These are phyloP conservation scores for Cardamine chenopodiifolia DNA, from an alignment of 345 rosid genomes.

Conservation along the genomic window DNA sequence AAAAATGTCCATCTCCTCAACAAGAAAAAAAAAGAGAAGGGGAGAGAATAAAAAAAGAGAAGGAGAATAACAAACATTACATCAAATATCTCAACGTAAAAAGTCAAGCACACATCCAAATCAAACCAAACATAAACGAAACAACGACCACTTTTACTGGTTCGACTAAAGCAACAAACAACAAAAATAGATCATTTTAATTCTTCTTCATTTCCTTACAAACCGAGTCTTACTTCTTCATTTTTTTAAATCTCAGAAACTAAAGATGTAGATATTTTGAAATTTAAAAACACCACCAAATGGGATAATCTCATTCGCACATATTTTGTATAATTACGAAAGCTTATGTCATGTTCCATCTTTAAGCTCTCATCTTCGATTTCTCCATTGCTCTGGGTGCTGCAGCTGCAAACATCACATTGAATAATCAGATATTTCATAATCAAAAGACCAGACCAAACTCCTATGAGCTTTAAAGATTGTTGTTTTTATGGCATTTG, in stretches of 20 bases:
- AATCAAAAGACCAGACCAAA: constrained; percentile 2
- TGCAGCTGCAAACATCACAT: constrained; percentile 38
- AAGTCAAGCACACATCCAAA: constrained; percentile 21
- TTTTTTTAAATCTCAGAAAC: constrained; percentile 22
- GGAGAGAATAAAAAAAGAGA: not conserved
- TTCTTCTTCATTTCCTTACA: constrained; percentile 40
- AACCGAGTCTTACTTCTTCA: constrained; percentile 8
- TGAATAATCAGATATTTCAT: not conserved
- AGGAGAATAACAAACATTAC: constrained; percentile 11
- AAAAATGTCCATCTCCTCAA: not conserved
- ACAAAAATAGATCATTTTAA: constrained; percentile 28
- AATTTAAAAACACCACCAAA: constrained; percentile 35
- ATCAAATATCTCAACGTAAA: not conserved
- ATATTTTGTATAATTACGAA: constrained; percentile 42
- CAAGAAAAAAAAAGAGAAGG: not conserved
- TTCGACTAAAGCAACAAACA: constrained; percentile 27
- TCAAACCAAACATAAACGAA: constrained; percentile 19
- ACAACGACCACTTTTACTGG: constrained; percentile 33
- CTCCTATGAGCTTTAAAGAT: not conserved
- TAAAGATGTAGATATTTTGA: constrained; percentile 22
- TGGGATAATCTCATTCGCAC: constrained; percentile 18
- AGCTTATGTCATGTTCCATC: constrained; percentile 23
- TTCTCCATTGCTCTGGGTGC: constrained; percentile 45
- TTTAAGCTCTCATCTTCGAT: constrained; percentile 43
- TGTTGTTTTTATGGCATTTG: not conserved